phyloP scores from a whole-genome alignment of 495 filamentous ascomycete species.

The Achaetomiella virescens region DNA sequence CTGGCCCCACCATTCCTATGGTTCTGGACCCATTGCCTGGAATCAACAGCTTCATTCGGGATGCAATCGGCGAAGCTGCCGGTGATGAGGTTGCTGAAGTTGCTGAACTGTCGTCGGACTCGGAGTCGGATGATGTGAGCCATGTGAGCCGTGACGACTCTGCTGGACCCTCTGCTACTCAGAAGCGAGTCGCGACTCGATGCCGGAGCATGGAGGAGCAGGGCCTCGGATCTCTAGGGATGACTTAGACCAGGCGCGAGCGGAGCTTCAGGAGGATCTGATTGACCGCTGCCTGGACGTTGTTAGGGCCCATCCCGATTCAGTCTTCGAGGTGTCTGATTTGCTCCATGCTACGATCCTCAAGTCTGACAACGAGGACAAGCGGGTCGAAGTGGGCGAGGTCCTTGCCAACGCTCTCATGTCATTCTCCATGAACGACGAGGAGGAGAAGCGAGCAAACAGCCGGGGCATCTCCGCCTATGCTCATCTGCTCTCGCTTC shows the following conservation, averaged over 20 bases:
- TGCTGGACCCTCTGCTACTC: conserved; percentile 12
- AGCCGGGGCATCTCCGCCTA: conserved; percentile 67
- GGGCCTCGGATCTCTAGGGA: conserved; percentile 53
- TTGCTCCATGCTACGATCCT: conserved; percentile 71
- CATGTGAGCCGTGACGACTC: conserved; percentile 16
- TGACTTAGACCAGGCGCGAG: conserved; percentile 74
- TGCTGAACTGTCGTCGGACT: conserved; percentile 17
- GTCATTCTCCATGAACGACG: conserved; percentile 70
- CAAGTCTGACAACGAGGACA: conserved; percentile 58
- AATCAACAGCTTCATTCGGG: conserved; percentile 15
- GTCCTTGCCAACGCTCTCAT: conserved; percentile 82
- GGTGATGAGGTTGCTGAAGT: conserved; percentile 19
- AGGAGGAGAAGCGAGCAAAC: conserved; percentile 67
- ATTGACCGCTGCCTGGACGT: conserved; percentile 89
- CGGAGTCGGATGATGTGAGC: conserved; percentile 19
- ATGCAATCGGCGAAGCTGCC: conserved; percentile 14
- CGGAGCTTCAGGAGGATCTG: conserved; percentile 63
- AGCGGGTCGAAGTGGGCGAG: conserved; percentile 67
- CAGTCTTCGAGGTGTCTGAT: conserved; percentile 87
- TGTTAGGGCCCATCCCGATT: conserved; percentile 75
- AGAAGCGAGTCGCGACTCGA: conserved; percentile 2
- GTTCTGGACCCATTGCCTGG: conserved; percentile 24
- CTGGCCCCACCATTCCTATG: conserved; percentile 23
- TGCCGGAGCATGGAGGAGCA: conserved; percentile 5
- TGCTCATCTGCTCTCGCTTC: conserved; percentile 83